phyloP scores from a whole-genome alignment of 805 yeast species.

The Schizosaccharomyces japonicus region DNA sequence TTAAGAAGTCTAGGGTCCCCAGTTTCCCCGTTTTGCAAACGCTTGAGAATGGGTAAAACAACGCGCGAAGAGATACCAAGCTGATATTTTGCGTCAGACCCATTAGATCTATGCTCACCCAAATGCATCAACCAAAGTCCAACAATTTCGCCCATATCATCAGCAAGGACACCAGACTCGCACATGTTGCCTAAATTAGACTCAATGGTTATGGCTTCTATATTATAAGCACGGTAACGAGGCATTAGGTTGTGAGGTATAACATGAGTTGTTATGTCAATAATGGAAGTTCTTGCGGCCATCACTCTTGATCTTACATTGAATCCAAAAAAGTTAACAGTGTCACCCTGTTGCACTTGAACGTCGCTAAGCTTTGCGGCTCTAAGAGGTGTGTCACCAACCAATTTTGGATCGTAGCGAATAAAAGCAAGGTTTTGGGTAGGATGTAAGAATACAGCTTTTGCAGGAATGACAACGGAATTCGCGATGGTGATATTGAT shows the following conservation, averaged over 20 bases:
- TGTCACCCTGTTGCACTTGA: slow-evolving; percentile 52
- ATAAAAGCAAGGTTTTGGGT: slow-evolving; percentile 65
- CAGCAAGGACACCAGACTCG: slow-evolving; percentile 55
- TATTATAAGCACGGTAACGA: slow-evolving; percentile 61
- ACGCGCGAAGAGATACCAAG: slow-evolving; percentile 62
- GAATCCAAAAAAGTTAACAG: slow-evolving; percentile 57
- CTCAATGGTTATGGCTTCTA: slow-evolving; percentile 56
- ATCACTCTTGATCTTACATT: slow-evolving; percentile 46
- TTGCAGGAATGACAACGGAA: slow-evolving; percentile 54
- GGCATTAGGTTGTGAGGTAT: slow-evolving; percentile 54
- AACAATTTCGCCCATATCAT: slow-evolving; percentile 52
- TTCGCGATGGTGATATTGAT: slow-evolving; percentile 63
- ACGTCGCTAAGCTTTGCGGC: slow-evolving; percentile 37
- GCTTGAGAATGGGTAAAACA: slow-evolving; percentile 30
- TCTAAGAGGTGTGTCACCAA: slow-evolving; percentile 36
- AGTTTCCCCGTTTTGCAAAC: slow-evolving; percentile 24
- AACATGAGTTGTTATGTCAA: slow-evolving; percentile 51
- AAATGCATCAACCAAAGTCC: slow-evolving; percentile 77
- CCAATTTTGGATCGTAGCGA: slow-evolving; percentile 54
- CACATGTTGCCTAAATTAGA: slow-evolving; percentile 50
- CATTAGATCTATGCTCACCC: slow-evolving; percentile 31
- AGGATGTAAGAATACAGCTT: slow-evolving; percentile 67
- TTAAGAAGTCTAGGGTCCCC: slow-evolving; percentile 49
- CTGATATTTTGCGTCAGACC: slow-evolving; percentile 36
- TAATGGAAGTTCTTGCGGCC: slow-evolving; percentile 49